phyloP scores from a whole-genome alignment of 1,284 basidiomycete species.

The Blastosporella zonata region DNA sequence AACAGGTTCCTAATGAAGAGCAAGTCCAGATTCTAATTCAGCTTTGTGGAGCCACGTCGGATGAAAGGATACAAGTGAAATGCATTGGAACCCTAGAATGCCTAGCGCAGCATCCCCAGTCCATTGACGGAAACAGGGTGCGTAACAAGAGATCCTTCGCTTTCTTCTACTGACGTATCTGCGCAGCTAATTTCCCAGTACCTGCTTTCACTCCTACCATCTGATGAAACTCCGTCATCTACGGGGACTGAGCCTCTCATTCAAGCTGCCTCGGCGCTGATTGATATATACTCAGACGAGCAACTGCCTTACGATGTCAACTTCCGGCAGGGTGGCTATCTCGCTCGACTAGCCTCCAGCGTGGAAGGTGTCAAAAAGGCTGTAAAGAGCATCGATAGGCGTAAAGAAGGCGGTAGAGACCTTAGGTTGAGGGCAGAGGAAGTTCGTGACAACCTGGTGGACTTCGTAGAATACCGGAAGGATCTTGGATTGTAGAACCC shows the following conservation, averaged over 20 bases:
- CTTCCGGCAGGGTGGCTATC: conserved; percentile 64
- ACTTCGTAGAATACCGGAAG: conserved; percentile 86
- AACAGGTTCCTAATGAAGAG: conserved; percentile 49
- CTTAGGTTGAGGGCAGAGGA: conserved; percentile 67
- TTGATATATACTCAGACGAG: conserved; percentile 97
- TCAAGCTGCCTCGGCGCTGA: conserved; percentile 81
- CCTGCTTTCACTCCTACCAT: conserved; percentile 57
- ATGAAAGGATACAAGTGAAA: conserved; percentile 63
- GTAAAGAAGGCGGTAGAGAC: conserved; percentile 53
- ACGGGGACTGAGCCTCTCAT: conserved; percentile 71
- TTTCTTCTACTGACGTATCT: conserved; percentile 5
- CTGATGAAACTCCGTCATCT: conserved; percentile 34
- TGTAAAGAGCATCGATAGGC: conserved; percentile 57
- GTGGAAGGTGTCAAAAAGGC: conserved; percentile 58
- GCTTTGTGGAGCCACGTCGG: conserved; percentile 53
- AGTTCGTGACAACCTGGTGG: conserved; percentile 79
- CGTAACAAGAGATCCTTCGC: conserved; percentile 21
- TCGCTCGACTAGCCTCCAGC: conserved; percentile 48
- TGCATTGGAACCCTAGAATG: conserved; percentile 82
- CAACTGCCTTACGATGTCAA: conserved; percentile 76
- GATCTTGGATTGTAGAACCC: conserved; percentile 43
- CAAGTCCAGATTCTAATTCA: conserved; percentile 69
- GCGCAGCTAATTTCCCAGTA: conserved; percentile 67
- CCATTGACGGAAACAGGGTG: conserved; percentile 72
- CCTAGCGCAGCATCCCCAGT: conserved; percentile 67